Base-by-base conservation (phyloP, 139 green algal genomes). In the Pseudopediastrum boryanum region DNA sequence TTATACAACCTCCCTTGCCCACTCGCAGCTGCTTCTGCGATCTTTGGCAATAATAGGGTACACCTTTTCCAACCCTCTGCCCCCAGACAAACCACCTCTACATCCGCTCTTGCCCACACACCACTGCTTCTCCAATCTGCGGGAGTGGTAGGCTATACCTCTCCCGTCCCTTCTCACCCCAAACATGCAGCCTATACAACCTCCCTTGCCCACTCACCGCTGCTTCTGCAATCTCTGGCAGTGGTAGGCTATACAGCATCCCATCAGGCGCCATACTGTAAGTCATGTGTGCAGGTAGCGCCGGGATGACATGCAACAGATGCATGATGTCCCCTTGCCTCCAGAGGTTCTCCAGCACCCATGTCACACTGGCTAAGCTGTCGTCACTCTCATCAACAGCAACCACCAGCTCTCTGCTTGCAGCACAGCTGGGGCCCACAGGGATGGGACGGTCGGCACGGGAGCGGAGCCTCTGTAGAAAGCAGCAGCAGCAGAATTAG, bases 221-320 rank as follows among this genome's bases (percentile, higher is more conserved):
- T 29, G 71, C 71, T 12, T 78, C 71, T 44, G 67, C 71, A 35
- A 78, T 27, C 59, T 78, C 54, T 42, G 71, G 71, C 38, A 78
- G 71, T 27, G 71, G 71, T 29, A 78, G 35, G 38, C 51, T 78
- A 39, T 78, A 78, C 71, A 78, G 46, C 71, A 78, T 78, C 39
- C 71, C 71, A 42, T 78, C 71, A 43, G 70, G 70, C n/a, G 70
- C 70, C 35, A 77, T 36, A 36, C 70, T 77, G 51, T 64, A 66
- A n/a, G 21, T 66, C 70, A 77, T 77, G 71, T 78, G 71, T 4
- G 71, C 71, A 33, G 71, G 71, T n/a, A 78, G 71, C 23, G 71
- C 71, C 23, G 71, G 71, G 16, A 77, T 51, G 35, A 66, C 31
- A 6, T 63, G 68, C 68, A 76, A 48, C 68, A 76, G 3, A 13